These are phyloP conservation scores for Backusella macrospora DNA, from an alignment of 192 early-diverging fungal genomes.

Conservation along the genomic window DNA sequence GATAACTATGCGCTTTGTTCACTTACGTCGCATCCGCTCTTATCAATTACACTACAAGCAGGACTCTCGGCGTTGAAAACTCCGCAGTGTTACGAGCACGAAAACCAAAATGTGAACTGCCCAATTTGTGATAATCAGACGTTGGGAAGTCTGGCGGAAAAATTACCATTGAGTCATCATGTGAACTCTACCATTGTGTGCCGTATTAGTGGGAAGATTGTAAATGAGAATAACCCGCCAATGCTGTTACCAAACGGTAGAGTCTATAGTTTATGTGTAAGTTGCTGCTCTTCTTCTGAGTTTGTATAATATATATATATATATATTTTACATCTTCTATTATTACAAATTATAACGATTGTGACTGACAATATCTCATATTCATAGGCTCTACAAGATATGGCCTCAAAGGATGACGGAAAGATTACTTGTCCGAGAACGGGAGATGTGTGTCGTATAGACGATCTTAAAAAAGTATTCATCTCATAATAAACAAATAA, in stretches of 20 bases:
- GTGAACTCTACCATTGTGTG: slow-evolving; percentile 96
- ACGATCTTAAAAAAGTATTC: slow-evolving; percentile 76
- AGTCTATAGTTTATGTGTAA: slow-evolving; percentile 87
- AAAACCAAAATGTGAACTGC: slow-evolving; percentile 90
- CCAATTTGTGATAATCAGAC: slow-evolving; percentile 89
- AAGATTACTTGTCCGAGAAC: slow-evolving; percentile 77
- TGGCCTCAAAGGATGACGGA: slow-evolving; percentile 67
- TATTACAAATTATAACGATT: not conserved
- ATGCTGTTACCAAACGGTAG: slow-evolving; percentile 96
- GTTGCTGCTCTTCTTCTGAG: not conserved
- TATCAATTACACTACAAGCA: slow-evolving; percentile 91
- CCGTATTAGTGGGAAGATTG: slow-evolving; percentile 86
- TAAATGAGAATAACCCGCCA: slow-evolving; percentile 96
- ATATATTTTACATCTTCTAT: no score
- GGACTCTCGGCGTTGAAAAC: slow-evolving; percentile 96
- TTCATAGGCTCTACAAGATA: slow-evolving; percentile 66
- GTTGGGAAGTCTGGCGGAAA: slow-evolving; percentile 82
- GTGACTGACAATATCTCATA: not conserved
- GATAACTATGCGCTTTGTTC: slow-evolving; percentile 90
- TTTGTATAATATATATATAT: not conserved
- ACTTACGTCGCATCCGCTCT: slow-evolving; percentile 83
- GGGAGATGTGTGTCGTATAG: slow-evolving; percentile 52
- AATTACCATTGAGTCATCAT: slow-evolving; percentile 91
- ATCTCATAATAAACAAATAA: slow-evolving; percentile 53
- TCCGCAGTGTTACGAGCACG: slow-evolving; percentile 73